phyloP scores from a whole-genome alignment of 1,284 basidiomycete genomes.

The Ceratobasidium sp. region DNA sequence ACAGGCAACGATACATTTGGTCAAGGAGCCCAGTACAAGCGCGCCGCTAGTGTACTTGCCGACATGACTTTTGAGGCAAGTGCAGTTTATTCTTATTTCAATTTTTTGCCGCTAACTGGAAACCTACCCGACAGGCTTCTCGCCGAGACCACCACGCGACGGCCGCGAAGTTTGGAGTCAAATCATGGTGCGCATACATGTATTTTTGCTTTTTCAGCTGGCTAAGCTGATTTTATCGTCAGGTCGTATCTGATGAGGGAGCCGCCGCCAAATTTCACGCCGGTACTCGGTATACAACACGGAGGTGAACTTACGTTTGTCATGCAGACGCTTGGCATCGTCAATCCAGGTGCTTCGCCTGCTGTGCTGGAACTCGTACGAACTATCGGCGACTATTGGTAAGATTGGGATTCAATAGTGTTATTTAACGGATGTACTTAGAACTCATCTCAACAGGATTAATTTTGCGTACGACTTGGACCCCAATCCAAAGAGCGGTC shows the following conservation, averaged over 20 bases:
- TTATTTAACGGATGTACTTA: not conserved
- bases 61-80: constrained; percentile 32
- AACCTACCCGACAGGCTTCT: not conserved
- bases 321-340: not conserved
- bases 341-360: constrained; percentile 1
- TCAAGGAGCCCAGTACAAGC: constrained; percentile 36
- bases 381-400: constrained; percentile 40
- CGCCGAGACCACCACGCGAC: constrained; percentile 23
- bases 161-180: constrained; percentile 30
- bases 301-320: constrained; percentile 5
- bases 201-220: not conserved
- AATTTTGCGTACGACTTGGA: constrained; percentile 41
- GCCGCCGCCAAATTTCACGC: not conserved
- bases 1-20: constrained; percentile 31
- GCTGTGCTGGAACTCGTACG: constrained; percentile 4
- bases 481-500: constrained; percentile 8
- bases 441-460: not conserved
- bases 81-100: not conserved
- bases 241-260: constrained; percentile 32
- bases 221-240: not conserved
- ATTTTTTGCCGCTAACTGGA: not conserved
- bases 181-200: constrained; percentile 25
- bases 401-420: not conserved
- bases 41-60: constrained; percentile 25
- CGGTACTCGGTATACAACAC: constrained; percentile 2